A percentile compares a stretch with the other conserved stretches of the same genome.
phyloP scores from a whole-genome alignment of 2,329 filamentous ascomycete genomes.

The Talaromyces piceae region DNA sequence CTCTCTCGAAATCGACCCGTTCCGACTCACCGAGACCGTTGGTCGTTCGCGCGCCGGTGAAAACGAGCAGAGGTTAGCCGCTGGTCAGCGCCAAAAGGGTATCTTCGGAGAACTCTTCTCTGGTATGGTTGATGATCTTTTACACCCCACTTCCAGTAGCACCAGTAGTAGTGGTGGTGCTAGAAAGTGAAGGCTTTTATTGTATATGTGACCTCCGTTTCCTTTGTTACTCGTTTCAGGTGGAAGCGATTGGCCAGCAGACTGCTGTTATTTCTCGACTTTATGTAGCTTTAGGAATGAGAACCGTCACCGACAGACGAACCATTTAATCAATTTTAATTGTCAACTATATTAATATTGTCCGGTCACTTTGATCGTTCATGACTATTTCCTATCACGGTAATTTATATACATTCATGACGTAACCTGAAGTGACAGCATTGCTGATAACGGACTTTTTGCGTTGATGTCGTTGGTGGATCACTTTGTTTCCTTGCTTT shows the following conservation, averaged over 20 bases:
- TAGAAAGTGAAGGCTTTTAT: neutral
- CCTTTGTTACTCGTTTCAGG: neutral
- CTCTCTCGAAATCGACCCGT: constrained; percentile 49
- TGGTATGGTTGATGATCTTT: constrained; percentile 31
- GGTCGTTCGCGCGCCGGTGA: constrained; percentile 31
- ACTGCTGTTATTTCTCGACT: neutral
- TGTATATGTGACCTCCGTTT: neutral
- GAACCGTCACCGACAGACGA: too few species aligned
- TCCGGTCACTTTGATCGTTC: too few species aligned
- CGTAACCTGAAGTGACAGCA: too few species aligned
- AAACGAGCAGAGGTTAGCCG: constrained; percentile 21
- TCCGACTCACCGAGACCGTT: constrained; percentile 47
- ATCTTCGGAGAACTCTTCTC: constrained; percentile 28
- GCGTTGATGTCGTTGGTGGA: too few species aligned
- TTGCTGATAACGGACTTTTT: too few species aligned
- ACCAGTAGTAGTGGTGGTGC: constrained; percentile 13
- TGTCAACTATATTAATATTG: too few species aligned
- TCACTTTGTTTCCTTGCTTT: too few species aligned
- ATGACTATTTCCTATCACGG: too few species aligned
- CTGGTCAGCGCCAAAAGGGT: constrained; percentile 20
- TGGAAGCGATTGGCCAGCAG: neutral
- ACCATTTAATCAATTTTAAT: too few species aligned
- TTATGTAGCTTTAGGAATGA: neutral
- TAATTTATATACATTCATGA: too few species aligned
- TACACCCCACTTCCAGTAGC: constrained; percentile 27